Evolutionary conservation across 108 stramenopile genomes (phyloP), one percentile per base, ranked within the genome.

Genomic region (Phaeodactylum tricornutum): DNA sequence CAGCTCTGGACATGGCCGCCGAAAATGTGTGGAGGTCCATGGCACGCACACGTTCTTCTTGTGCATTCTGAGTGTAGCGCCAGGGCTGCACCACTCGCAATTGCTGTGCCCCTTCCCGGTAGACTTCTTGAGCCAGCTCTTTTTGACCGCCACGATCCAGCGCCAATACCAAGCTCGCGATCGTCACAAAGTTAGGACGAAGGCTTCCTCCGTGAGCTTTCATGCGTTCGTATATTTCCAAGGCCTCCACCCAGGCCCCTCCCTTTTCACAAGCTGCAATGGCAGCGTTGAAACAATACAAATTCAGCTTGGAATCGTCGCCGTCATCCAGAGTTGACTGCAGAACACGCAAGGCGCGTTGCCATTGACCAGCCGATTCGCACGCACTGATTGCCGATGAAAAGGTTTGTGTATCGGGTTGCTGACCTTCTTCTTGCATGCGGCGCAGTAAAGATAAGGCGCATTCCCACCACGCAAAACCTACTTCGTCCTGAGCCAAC

Each of bases 361-460:
- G 84, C 84, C 84, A 85, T 60, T 85, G 51, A 14, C 84, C 84
- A 6, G 77, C 84, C 29, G 78, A 69, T 57, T 85, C 77, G 35
- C 71, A 76, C 24, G 79, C 71, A 55, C 74, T 75, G 16, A 85
- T 78, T 7, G 59, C 71, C 22, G 78, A 77, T 21, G 79, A 81
- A 35, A 62, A 69, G 11, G 64, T 75, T 49, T 73, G 75, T 15
- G 55, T 51, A 45, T 74, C 72, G 37, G 84, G 84, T 33, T 50
- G 52, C 26, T 81, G 32, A 11, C 74, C 71, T 29, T 73, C 79
- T 59, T 85, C 84, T 20, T 47, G 53, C 84, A 81, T 81, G 21
- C 84, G 58, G 14, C 79, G 31, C 3, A 81, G 54, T 6, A 85
- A 64, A 5, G 84, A 75, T 9, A 85, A 50, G 24, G 71, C 55